These are phyloP conservation scores for Chalciporus chontae DNA, from an alignment of 768 basidiomycete species.

Conservation along the genomic window DNA sequence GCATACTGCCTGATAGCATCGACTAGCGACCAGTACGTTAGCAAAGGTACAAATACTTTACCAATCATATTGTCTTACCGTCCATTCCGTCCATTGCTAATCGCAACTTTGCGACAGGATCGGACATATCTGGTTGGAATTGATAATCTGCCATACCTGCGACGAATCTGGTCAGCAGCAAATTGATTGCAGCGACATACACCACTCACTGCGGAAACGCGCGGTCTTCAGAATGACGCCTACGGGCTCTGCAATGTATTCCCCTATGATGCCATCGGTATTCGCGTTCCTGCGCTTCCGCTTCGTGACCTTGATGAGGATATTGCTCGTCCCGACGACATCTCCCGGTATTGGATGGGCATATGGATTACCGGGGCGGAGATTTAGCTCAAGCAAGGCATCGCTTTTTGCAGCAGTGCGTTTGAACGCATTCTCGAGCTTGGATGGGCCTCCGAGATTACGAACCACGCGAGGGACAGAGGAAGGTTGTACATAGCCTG, in stretches of 20 bases:
- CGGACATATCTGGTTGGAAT: slow-evolving; percentile 70
- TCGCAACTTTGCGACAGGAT: slow-evolving; percentile 68
- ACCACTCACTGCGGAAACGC: slow-evolving; percentile 79
- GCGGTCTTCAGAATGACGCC: slow-evolving; percentile 80
- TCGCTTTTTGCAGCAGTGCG: slow-evolving; percentile 60
- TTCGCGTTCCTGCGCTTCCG: slow-evolving; percentile 50
- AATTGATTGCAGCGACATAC: background rate
- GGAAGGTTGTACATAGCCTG: slow-evolving; percentile 68
- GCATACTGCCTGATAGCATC: slow-evolving; percentile 67
- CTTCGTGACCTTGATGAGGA: slow-evolving; percentile 83
- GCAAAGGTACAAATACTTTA: background rate
- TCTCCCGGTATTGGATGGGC: slow-evolving; percentile 85
- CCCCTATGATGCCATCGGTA: slow-evolving; percentile 41
- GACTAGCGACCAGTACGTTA: slow-evolving; percentile 42
- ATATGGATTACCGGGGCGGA: slow-evolving; percentile 72
- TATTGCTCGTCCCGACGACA: slow-evolving; percentile 68
- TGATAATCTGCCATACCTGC: slow-evolving; percentile 94
- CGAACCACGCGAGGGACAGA: slow-evolving; percentile 62
- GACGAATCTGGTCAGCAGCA: slow-evolving; percentile 1
- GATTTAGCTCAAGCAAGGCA: slow-evolving; percentile 68
- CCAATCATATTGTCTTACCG: slow-evolving; percentile 44
- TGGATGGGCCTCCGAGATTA: slow-evolving; percentile 65
- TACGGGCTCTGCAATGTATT: slow-evolving; percentile 70
- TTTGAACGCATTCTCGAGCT: slow-evolving; percentile 75
- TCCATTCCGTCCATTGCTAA: slow-evolving; percentile 77